phyloP scores from a whole-genome alignment of 371 early-diverging fungal genomes.

The Mortierella sp. region DNA sequence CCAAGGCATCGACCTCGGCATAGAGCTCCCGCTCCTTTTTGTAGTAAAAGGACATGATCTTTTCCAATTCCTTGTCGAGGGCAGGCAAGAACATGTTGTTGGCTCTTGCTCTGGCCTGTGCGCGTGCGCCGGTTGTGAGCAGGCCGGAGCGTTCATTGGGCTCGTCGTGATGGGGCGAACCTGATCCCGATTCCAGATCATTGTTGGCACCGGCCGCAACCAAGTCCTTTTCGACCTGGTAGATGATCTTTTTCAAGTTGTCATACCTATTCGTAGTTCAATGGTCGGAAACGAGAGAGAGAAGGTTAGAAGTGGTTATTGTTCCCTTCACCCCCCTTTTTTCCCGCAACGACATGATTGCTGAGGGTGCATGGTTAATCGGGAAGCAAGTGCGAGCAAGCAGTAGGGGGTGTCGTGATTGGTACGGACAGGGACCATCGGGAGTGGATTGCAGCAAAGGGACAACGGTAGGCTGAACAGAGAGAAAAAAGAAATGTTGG shows the following conservation, averaged over 20 bases:
- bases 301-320: not conserved
- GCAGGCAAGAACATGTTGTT: slow-evolving; percentile 75
- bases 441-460: not conserved
- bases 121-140: slow-evolving; percentile 53
- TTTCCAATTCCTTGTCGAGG: slow-evolving; percentile 84
- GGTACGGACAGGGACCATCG: not conserved
- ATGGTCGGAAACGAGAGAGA: not conserved
- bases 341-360: not conserved
- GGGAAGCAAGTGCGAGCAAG: not conserved
- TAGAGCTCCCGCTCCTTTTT: slow-evolving; percentile 86
- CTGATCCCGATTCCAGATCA: slow-evolving; percentile 38
- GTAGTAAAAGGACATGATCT: slow-evolving; percentile 84
- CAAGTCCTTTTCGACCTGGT: slow-evolving; percentile 88
- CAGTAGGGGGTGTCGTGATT: not conserved
- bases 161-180: slow-evolving; percentile 24
- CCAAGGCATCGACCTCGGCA: slow-evolving; percentile 68
- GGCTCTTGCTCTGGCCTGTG: slow-evolving; percentile 58
- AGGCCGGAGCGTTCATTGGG: slow-evolving; percentile 63
- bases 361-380: not conserved
- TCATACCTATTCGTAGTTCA: slow-evolving; percentile 72
- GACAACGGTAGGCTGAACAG: not conserved
- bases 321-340: not conserved
- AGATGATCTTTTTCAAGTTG: slow-evolving; percentile 90
- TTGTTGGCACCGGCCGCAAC: slow-evolving; percentile 67
- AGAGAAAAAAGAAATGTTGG: not conserved